These are phyloP conservation scores for Massariosphaeria phaeospora DNA, from an alignment of 495 filamentous ascomycete species.

Conservation along the genomic window DNA sequence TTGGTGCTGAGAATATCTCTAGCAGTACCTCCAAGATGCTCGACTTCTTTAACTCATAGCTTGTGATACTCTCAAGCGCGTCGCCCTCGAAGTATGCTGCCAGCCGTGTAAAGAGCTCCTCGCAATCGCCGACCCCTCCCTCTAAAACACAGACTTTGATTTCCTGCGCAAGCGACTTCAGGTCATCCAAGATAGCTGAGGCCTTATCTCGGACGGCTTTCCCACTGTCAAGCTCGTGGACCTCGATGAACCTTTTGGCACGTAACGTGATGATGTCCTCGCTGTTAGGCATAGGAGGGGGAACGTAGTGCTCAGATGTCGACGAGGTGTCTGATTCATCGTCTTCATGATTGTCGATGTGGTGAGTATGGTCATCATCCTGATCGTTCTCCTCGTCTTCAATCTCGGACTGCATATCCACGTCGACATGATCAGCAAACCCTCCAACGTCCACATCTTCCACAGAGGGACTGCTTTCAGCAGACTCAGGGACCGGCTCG, in stretches of 20 bases:
- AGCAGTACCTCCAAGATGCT: constrained; percentile 80
- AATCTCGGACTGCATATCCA: constrained; percentile 34
- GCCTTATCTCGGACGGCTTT: constrained; percentile 73
- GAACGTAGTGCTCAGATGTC: constrained; percentile 42
- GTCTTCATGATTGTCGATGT: constrained; percentile 56
- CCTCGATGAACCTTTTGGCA: constrained; percentile 76
- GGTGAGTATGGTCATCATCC: constrained; percentile 53
- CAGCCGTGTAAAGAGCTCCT: constrained; percentile 65
- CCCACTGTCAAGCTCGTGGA: constrained; percentile 69
- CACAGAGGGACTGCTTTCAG: constrained; percentile 7
- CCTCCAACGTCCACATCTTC: constrained; percentile 46
- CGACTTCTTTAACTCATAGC: constrained; percentile 86
- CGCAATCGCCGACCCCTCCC: constrained; percentile 51
- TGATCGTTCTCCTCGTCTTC: constrained; percentile 58
- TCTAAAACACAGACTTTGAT: constrained; percentile 64
- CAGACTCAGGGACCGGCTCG: constrained; percentile 17
- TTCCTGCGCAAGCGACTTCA: constrained; percentile 65
- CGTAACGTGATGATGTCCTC: constrained; percentile 68
- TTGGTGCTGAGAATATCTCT: constrained; percentile 65
- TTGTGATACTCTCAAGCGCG: constrained; percentile 89
- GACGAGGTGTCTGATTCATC: constrained; percentile 54
- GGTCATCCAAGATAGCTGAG: constrained; percentile 61
- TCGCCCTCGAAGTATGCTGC: constrained; percentile 87
- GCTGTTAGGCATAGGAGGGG: constrained; percentile 55
- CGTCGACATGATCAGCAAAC: constrained; percentile 50